These are phyloP conservation scores for Plectosphaerella plurivora DNA, from an alignment of 2,329 filamentous ascomycete genomes.

Conservation along the genomic window DNA sequence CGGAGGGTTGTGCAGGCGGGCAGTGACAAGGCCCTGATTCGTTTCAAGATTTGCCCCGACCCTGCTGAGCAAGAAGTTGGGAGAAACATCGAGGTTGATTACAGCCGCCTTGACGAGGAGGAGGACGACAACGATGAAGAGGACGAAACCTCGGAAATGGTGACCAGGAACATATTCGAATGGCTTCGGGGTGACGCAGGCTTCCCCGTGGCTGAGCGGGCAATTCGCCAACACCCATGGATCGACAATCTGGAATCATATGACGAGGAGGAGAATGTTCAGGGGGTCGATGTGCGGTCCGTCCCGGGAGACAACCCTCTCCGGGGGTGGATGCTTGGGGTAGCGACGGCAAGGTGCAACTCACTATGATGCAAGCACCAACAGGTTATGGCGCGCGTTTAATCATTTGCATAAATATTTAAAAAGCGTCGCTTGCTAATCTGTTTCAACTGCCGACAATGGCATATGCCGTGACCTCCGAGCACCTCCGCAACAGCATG, in stretches of 20 bases:
- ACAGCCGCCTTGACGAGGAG: neutral
- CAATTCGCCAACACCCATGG: slow-evolving; percentile 22
- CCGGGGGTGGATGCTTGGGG: neutral
- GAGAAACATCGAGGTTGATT: neutral
- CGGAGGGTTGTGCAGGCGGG: neutral
- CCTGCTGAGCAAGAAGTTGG: too few species aligned
- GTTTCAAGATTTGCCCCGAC: neutral
- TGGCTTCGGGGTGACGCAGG: slow-evolving; percentile 20
- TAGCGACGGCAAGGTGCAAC: neutral
- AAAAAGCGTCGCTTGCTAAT: too few species aligned
- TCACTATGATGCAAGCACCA: neutral
- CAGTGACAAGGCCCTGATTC: slow-evolving; percentile 18
- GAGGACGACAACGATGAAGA: neutral
- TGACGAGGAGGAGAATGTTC: slow-evolving; percentile 11
- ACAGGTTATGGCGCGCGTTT: too few species aligned
- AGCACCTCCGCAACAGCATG: too few species aligned
- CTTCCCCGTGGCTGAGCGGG: slow-evolving; percentile 21
- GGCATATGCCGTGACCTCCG: too few species aligned
- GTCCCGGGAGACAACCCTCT: neutral
- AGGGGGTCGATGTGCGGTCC: slow-evolving; percentile 7
- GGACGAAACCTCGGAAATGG: slow-evolving; percentile 11
- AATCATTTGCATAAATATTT: too few species aligned
- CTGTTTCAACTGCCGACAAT: too few species aligned
- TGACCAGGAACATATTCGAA: slow-evolving; percentile 21
- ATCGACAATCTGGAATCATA: slow-evolving; percentile 20